Conservation (phyloP, 1,284 basidiomycete genomes). For the Agaricales sp. region DNA sequence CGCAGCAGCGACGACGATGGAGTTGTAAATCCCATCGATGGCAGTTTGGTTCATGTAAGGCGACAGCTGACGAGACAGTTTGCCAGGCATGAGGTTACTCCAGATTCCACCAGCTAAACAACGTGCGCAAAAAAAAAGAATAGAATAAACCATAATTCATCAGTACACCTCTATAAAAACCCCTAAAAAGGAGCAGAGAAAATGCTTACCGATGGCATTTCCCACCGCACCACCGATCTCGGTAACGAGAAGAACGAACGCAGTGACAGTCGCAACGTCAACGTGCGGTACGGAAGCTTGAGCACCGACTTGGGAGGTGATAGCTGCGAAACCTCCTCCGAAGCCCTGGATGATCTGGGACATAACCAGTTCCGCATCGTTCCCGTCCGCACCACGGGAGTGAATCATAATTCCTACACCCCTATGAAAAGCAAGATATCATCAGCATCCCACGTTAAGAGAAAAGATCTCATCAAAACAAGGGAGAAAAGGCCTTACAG, state of each 20-base stretch:
- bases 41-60: conserved; percentile 28
- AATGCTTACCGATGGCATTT: conserved; percentile 44
- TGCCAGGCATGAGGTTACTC: conserved; percentile 47
- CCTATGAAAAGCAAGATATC: conserved; percentile 21
- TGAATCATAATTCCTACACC: conserved; percentile 69
- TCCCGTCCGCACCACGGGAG: conserved; percentile 53
- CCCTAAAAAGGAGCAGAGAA: neutral
- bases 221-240: conserved; percentile 73
- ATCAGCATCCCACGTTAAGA: too few species aligned
- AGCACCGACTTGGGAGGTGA: conserved; percentile 62
- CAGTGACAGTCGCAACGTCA: conserved; percentile 77
- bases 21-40: conserved; percentile 34
- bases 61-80: conserved; percentile 41
- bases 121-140: neutral
- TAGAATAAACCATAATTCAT: too few species aligned
- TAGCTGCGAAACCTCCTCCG: conserved; percentile 70
- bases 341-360: conserved; percentile 71
- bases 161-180: neutral
- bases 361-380: conserved; percentile 51
- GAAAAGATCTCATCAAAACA: neutral
- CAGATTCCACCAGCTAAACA: conserved; percentile 45
- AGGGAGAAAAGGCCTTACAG: conserved; percentile 20
- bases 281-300: conserved; percentile 70
- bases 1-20: conserved; percentile 34
- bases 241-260: conserved; percentile 69